These are phyloP conservation scores for Fusarium devonianum DNA, from an alignment of 2,329 filamentous ascomycete genomes.

Conservation along the genomic window DNA sequence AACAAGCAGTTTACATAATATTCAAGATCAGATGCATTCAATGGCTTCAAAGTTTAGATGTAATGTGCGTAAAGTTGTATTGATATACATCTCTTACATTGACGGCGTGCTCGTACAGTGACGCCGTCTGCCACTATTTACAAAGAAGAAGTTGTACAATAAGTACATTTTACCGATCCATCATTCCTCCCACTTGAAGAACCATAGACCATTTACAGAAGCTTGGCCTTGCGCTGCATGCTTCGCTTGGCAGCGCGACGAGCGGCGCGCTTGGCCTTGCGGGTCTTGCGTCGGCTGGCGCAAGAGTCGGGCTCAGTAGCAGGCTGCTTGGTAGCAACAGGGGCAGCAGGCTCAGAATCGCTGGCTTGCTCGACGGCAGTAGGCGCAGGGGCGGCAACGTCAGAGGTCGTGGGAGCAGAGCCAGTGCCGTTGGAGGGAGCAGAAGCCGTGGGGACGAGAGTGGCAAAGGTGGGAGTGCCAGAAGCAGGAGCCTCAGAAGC, in stretches of 20 bases:
- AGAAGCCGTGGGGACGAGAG: conserved; percentile 13
- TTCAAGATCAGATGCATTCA: no score
- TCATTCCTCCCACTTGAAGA: conserved; percentile 22
- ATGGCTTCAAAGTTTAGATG: no score
- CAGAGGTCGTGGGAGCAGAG: conserved; percentile 1
- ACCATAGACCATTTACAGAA: conserved; percentile 8
- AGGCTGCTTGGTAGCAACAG: conserved; percentile 27
- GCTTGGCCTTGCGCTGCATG: no score
- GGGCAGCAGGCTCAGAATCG: conserved; percentile 4
- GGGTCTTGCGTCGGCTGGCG: conserved; percentile 15
- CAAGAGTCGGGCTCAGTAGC: conserved; percentile 13
- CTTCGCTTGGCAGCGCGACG: conserved; percentile 11
- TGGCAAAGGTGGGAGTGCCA: conserved; percentile 22
- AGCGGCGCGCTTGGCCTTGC: conserved; percentile 35
- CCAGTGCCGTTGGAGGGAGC: conserved; percentile 16
- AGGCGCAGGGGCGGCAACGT: conserved; percentile 5
- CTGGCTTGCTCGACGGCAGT: conserved; percentile 11
- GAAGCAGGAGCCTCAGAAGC: conserved; percentile 9
- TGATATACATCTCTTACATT: neutral
- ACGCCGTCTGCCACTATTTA: conserved; percentile 34
- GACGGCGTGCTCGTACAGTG: conserved; percentile 10
- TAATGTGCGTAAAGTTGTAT: no score
- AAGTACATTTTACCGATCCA: conserved; percentile 16
- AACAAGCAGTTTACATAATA: no score
- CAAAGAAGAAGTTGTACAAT: conserved; percentile 34